A percentile compares a stretch with the other conserved stretches of the same genome.
Conservation (phyloP, 2,329 filamentous ascomycete genomes). For the Stagonosporopsis vannaccii region DNA sequence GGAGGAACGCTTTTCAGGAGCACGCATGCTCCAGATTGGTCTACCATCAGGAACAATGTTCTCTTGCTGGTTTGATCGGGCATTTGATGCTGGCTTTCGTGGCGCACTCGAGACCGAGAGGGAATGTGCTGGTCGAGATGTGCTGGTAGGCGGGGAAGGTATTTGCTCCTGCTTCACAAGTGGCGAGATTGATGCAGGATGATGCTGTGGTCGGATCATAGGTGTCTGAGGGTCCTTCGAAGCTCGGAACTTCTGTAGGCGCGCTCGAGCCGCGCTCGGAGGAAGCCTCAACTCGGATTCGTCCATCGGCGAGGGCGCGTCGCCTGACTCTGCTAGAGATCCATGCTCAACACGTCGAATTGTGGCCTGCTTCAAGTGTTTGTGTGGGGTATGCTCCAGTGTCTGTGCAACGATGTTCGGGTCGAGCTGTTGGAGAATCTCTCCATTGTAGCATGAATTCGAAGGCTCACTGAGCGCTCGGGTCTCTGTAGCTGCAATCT, state of each 20-base stretch:
- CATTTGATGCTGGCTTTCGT: conserved; percentile 7
- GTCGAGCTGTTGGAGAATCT: conserved; percentile 34
- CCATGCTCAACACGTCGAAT: conserved; percentile 20
- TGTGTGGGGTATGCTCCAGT: conserved; percentile 25
- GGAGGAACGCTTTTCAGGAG: conserved; percentile 19
- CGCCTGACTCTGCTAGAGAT: conserved; percentile 39
- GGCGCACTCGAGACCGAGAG: conserved; percentile 2
- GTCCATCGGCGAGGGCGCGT: conserved; percentile 26
- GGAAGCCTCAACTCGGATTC: conserved; percentile 24
- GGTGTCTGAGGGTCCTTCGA: conserved; percentile 24
- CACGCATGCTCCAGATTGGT: conserved; percentile 34
- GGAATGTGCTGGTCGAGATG: conserved; percentile 13
- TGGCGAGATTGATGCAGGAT: conserved; percentile 16
- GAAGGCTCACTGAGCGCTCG: conserved; percentile 34
- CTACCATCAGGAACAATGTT: conserved; percentile 24
- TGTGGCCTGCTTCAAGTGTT: conserved; percentile 27
- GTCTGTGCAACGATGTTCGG: conserved; percentile 31
- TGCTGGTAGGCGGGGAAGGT: conserved; percentile 19
- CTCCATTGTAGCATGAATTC: conserved; percentile 2
- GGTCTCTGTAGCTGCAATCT: conserved; percentile 16
- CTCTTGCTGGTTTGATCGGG: conserved; percentile 12
- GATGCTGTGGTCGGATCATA: conserved; percentile 14
- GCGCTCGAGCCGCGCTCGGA: conserved; percentile 34
- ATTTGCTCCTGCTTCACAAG: conserved; percentile 28
- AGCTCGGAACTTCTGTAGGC: conserved; percentile 29